Evolutionary conservation across 176 grass and related monocot genomes (phyloP).

Genomic region (Carex kokanica): DNA sequence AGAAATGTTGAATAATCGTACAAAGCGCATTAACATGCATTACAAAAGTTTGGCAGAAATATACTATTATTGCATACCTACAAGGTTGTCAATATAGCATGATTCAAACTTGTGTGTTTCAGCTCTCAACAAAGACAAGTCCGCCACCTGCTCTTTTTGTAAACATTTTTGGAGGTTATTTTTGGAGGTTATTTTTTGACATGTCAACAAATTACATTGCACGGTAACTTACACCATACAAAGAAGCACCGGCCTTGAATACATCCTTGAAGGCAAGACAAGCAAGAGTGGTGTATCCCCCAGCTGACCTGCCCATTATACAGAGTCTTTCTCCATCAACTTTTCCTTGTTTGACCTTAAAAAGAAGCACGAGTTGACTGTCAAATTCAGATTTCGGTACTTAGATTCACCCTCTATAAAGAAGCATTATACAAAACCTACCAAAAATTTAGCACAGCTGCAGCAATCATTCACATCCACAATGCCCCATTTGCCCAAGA

Average conservation of each 20-base stretch:
- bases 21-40: not conserved
- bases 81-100: conserved; percentile 71
- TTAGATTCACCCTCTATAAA: conserved; percentile 18
- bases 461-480: conserved; percentile 93
- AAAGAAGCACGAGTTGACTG: conserved; percentile 18
- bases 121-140: conserved; percentile 61
- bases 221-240: conserved; percentile 88
- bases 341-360: conserved; percentile 68
- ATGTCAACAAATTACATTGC: conserved; percentile 3
- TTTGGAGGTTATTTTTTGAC: too few relatives aligned
- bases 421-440: conserved; percentile 32
- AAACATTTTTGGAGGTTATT: not conserved
- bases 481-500: conserved; percentile 76
- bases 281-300: conserved; percentile 92
- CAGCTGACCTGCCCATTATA: conserved; percentile 85
- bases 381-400: conserved; percentile 17
- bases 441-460: conserved; percentile 76
- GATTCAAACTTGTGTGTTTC: conserved; percentile 96
- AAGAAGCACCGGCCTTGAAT: conserved; percentile 91
- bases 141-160: conserved; percentile 53
- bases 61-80: conserved; percentile 45
- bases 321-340: conserved; percentile 81
- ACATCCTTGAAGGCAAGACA: conserved; percentile 75
- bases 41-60: conserved; percentile 12
- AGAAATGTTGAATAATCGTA: conserved; percentile 1